Evolutionary conservation across 129 eudicot species (phyloP).

Genomic region (Pittosporum tobira): DNA sequence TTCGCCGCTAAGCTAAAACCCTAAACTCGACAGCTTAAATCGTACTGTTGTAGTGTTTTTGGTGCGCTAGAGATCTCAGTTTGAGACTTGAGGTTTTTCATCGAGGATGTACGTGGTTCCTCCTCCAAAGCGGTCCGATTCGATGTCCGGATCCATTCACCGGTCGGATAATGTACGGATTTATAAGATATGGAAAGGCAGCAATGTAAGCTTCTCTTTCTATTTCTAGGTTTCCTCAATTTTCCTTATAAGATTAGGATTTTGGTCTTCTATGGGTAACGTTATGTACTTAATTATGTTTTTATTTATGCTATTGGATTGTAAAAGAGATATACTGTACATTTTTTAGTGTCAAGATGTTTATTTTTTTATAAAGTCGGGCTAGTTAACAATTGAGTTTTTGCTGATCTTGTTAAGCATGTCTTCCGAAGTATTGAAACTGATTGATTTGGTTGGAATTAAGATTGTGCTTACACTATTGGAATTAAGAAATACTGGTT

Average conservation of each 20-base stretch:
- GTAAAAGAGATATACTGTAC: neutral
- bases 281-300: too few relatives aligned
- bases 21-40: neutral
- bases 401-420: too few relatives aligned
- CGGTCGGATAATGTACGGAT: constrained; percentile 49
- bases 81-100: constrained; percentile 10
- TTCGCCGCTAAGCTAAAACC: constrained; percentile 19
- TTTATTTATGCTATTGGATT: neutral
- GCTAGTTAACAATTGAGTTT: neutral
- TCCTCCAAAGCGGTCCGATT: constrained; percentile 73
- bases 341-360: too few relatives aligned
- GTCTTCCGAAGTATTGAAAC: neutral
- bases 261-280: too few relatives aligned
- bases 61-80: constrained; percentile 22
- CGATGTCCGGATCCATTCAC: constrained; percentile 47
- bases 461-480: too few relatives aligned
- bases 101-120: constrained; percentile 74
- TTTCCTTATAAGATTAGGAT: neutral
- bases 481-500: too few relatives aligned
- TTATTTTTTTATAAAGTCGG: neutral
- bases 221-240: neutral
- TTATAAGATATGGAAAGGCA: constrained; percentile 89
- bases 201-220: constrained; percentile 56
- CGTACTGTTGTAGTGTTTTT: too few relatives aligned
- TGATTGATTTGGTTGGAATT: too few relatives aligned